These are phyloP conservation scores for Citrus cavaleriei DNA, from an alignment of 345 rosid genomes.

Conservation along the genomic window DNA sequence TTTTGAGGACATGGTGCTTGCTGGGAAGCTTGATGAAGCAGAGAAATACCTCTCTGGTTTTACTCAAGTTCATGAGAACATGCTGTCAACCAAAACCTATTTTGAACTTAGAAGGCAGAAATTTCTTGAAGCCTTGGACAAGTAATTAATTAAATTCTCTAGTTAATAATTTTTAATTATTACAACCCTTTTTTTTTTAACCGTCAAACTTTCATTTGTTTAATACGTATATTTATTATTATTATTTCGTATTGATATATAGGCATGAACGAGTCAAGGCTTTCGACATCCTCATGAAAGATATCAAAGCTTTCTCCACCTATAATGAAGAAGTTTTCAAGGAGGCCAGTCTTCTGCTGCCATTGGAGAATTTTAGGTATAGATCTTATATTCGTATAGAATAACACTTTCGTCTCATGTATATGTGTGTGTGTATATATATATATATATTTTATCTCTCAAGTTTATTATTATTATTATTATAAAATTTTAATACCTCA, in stretches of 20 bases:
- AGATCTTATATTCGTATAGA: neutral
- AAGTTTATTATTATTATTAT: no score
- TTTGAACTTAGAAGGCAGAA: conserved; percentile 16
- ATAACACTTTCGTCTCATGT: neutral
- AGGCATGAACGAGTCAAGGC: conserved; percentile 1
- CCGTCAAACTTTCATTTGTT: neutral
- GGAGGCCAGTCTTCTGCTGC: neutral
- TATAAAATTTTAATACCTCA: no score
- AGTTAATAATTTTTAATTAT: neutral
- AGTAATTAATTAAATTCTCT: neutral
- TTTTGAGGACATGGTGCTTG: conserved; percentile 3
- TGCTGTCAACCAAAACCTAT: neutral
- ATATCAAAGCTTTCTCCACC: neutral
- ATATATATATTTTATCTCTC: no score
- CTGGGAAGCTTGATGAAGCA: conserved; percentile 3
- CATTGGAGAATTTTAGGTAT: conserved; percentile 13
- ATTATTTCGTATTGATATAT: neutral
- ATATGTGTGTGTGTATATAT: no score
- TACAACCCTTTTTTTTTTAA: neutral
- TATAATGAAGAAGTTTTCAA: conserved; percentile 1
- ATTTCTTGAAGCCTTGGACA: conserved; percentile 13
- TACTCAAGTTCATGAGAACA: neutral
- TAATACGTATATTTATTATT: no score
- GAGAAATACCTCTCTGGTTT: conserved; percentile 15
- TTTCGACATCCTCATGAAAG: neutral